Base-by-base conservation (phyloP, 2,329 filamentous ascomycete genomes). In the Tolypocladium guangdongense region DNA sequence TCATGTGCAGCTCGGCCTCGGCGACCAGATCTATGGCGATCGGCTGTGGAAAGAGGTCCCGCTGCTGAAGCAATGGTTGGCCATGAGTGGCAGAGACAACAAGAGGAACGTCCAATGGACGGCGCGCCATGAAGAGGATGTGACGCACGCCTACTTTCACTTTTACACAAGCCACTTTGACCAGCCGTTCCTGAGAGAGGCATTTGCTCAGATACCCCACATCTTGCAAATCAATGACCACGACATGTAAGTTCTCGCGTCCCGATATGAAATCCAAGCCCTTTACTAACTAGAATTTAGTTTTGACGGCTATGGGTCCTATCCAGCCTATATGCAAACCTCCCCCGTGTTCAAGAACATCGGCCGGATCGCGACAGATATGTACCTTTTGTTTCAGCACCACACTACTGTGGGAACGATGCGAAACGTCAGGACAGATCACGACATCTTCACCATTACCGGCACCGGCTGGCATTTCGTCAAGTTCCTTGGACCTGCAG, bases 151-250 rank as follows among this genome's bases (percentile, higher is more conserved):
- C 8, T 99, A 96, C 73, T 99, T 99, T 70, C 93, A 99, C 69
- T 99, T 96, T 69, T 99, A 99, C 67, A 96, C 91, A 1, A 96
- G 90, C 61, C 92, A 97, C 68, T 97, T 99, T 66, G 93, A 99
- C 66, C 93, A 99, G 70, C 91, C 92, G 7, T 92, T 95, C 68
- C 70, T 99, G 59, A 78, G 93, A 56, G 93, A 99, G 70, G 91
- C 92, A 0, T 99, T 96, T 74, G 93, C 93, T 24, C 93, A 99
- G 72, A 96, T 99, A 57, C 93, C 93, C 41, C 91, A 96, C 65
- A 76, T 99, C 52, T 78, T 95, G 62, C 90, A 95, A 66, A 84
- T 99, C 52, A 91, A 99, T 64, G 93, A 97, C 64, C 93, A 97
- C 68, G 93, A 99, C 62, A 96, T 99, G 90, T 95, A 76, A 84